These are phyloP conservation scores for Primulina tabacum DNA, from an alignment of 257 asterid species.

Conservation along the genomic window DNA sequence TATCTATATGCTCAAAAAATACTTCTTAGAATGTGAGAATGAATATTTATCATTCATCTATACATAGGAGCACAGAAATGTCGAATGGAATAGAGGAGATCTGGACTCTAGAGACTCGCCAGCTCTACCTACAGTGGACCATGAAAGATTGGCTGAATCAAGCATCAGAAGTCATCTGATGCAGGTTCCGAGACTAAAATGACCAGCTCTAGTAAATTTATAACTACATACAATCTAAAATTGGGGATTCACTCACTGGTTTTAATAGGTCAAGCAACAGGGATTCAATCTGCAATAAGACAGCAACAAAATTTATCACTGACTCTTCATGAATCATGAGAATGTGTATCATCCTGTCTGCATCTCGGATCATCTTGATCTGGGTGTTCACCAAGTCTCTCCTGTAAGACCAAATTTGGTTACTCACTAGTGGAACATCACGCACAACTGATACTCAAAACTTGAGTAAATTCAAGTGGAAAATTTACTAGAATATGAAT, in stretches of 20 bases:
- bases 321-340: constrained; percentile 31
- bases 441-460: not conserved
- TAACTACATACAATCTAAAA: constrained; percentile 48
- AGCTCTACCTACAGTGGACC: constrained; percentile 47
- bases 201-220: constrained; percentile 37
- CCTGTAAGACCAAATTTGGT: constrained; percentile 43
- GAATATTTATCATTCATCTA: not conserved
- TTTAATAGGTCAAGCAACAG: constrained; percentile 49
- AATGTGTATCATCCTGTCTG: constrained; percentile 46
- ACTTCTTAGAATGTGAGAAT: no score
- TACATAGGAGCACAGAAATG: not conserved
- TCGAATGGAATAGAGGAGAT: not conserved
- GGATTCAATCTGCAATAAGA: constrained; percentile 30
- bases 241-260: constrained; percentile 33
- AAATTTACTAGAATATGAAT: not conserved
- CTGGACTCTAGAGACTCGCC: constrained; percentile 17
- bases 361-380: constrained; percentile 64
- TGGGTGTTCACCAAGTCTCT: constrained; percentile 67
- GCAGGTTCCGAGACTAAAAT: constrained; percentile 34
- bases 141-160: constrained; percentile 42
- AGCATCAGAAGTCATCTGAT: constrained; percentile 29
- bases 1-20: no score
- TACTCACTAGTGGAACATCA: not conserved
- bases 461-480: not conserved
- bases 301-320: constrained; percentile 33